Base-by-base conservation (phyloP, 2,329 filamentous ascomycete species). In the Rutstroemia sydowiana region DNA sequence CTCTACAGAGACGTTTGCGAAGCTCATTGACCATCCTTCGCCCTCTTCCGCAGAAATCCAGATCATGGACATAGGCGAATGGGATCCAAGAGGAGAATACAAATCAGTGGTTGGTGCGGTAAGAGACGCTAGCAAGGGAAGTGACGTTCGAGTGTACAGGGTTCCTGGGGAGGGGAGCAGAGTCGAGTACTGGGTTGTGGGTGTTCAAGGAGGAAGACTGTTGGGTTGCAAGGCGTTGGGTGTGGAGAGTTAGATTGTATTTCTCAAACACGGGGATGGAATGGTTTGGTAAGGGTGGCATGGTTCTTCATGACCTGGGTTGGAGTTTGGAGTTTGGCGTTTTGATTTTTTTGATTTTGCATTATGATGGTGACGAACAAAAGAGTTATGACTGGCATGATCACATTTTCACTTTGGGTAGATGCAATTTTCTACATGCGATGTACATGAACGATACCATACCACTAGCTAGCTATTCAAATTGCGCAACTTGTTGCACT, bases 111-210 rank as follows among this genome's bases (percentile, higher is more conserved):
- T 90, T 2, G 78, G 87, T 32, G 87, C 86, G 13, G 84, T 91
- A 45, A 76, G 77, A 57, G 73, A 80, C 65, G 82, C 77, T n/a
- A 59, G 57, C 13, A 73, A 76, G 65, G 81, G 85, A 2, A 77
- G 75, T 55, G 83, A 88, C 57, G 79, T 92, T 48, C 80, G 84
- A 65, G 82, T 95, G 20, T 95, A 93, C 64, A 75, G 79, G 48
- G 81, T 95, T 8, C 71, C 75, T 53, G 73, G 79, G 61, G 81
- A 78, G 41, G 72, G 73, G 11, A 80, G 82, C 23, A 77, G 85
- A 65, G 75, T 76, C 13, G 87, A 95, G 70, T 95, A 95, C 69
- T 95, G 84, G 77, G 72, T 95, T 53, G 72, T 95, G 43, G 81
- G 79, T 20, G 66, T 85, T 59, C 76, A 84, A 62, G 70, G 70